Percentiles rank a stretch among this genome's conserved stretches.
Conservation (phyloP, 805 yeast genomes). For the Yueomyces sp. region DNA sequence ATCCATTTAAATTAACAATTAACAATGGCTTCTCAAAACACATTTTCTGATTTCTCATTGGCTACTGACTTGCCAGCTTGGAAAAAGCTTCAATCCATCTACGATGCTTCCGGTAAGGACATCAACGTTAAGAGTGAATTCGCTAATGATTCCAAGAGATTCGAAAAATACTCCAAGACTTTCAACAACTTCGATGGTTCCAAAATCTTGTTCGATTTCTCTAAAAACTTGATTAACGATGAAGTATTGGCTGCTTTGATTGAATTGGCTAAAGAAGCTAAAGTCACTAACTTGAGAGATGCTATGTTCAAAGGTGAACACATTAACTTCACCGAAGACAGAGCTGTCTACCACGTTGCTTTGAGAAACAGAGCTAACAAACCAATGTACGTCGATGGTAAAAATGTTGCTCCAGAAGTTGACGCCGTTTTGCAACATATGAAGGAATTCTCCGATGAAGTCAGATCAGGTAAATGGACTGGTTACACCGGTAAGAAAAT, state of each 20-base stretch:
- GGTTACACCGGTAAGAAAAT: slow-evolving; percentile 94
- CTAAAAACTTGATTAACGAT: slow-evolving; percentile 86
- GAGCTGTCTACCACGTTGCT: slow-evolving; percentile 96
- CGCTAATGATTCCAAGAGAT: slow-evolving; percentile 59
- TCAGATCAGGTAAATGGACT: slow-evolving; percentile 90
- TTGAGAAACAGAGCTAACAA: slow-evolving; percentile 83
- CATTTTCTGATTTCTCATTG: slow-evolving; percentile 39
- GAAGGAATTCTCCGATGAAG: slow-evolving; percentile 84
- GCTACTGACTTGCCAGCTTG: slow-evolving; percentile 74
- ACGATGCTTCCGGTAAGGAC: slow-evolving; percentile 53
- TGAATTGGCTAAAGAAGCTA: slow-evolving; percentile 80
- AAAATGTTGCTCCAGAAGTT: slow-evolving; percentile 83
- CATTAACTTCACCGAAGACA: slow-evolving; percentile 89
- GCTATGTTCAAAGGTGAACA: slow-evolving; percentile 86
- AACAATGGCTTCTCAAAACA: slow-evolving; percentile 1
- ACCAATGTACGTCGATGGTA: slow-evolving; percentile 81
- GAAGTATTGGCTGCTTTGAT: slow-evolving; percentile 57
- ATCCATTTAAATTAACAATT: neutral
- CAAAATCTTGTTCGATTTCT: slow-evolving; percentile 83
- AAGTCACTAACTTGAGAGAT: slow-evolving; percentile 76
- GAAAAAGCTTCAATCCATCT: slow-evolving; percentile 60
- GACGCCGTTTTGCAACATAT: slow-evolving; percentile 86
- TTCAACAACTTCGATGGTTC: slow-evolving; percentile 80
- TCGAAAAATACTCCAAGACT: slow-evolving; percentile 59
- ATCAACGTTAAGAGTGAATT: slow-evolving; percentile 72